A percentile compares a stretch with the other conserved stretches of the same genome.
Conservation (phyloP, 2,329 filamentous ascomycete species). For the Hypoxylon rubiginosum region DNA sequence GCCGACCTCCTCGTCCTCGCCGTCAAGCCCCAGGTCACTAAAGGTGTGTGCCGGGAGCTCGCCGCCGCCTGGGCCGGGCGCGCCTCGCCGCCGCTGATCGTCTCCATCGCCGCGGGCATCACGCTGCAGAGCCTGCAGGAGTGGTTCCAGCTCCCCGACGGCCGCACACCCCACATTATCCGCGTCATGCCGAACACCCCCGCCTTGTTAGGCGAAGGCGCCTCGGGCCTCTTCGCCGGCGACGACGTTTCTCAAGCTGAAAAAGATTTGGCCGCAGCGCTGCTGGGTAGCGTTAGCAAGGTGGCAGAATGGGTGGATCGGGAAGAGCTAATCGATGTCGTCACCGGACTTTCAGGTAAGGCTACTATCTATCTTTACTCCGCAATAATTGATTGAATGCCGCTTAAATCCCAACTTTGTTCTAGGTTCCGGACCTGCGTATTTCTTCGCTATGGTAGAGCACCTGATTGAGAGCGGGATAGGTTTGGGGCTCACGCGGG, state of each 20-base stretch:
- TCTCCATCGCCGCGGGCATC: slow-evolving; percentile 65
- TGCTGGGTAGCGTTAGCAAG: slow-evolving; percentile 62
- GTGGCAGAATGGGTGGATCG: slow-evolving; percentile 64
- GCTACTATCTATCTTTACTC: background rate
- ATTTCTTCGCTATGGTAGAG: slow-evolving; percentile 68
- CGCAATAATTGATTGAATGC: slow-evolving; percentile 1
- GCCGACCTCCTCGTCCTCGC: slow-evolving; percentile 64
- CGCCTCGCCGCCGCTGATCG: slow-evolving; percentile 57
- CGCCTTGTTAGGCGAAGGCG: slow-evolving; percentile 64
- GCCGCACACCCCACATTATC: slow-evolving; percentile 59
- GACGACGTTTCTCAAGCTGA: slow-evolving; percentile 58
- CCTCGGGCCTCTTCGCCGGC: slow-evolving; percentile 62
- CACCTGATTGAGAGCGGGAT: slow-evolving; percentile 62
- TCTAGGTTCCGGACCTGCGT: slow-evolving; percentile 64
- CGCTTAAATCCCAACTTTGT: slow-evolving; percentile 11
- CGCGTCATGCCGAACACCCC: slow-evolving; percentile 68
- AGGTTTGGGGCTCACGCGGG: slow-evolving; percentile 59
- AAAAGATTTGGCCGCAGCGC: slow-evolving; percentile 57
- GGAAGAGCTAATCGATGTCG: slow-evolving; percentile 64
- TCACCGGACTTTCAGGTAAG: slow-evolving; percentile 64
- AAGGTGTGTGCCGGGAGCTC: slow-evolving; percentile 62
- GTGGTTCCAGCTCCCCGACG: slow-evolving; percentile 58
- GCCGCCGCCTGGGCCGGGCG: slow-evolving; percentile 55
- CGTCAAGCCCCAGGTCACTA: slow-evolving; percentile 66
- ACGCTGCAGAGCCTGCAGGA: slow-evolving; percentile 59